Evolutionary conservation across 495 filamentous ascomycete genomes (phyloP), one percentile per base, ranked within the genome.

Genomic region (Pyrenopolyporus hunteri): DNA sequence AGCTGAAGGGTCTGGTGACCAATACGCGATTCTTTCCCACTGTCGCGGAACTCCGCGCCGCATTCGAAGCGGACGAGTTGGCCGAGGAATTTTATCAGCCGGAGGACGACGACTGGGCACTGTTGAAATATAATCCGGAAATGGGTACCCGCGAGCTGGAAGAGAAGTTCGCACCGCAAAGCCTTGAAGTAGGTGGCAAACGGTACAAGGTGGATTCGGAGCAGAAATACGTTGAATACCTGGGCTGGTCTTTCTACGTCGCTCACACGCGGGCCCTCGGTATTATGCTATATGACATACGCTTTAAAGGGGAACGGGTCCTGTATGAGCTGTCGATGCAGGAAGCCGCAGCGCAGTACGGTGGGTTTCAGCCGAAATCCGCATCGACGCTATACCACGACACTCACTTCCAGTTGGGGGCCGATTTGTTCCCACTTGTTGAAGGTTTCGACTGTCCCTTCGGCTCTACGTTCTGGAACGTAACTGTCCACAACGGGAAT

Each of bases 241-340:
- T 85, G 72, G 83, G 78, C 20, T 85, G 82, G 65, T 69, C 71
- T 1, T 85, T 85, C 70, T 85, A 79, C 59, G 70, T 82, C 13
- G 65, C 73, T 5, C 80, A 77, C 55, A 73, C 74, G 11, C 70
- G 72, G 35, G 76, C 76, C 28, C 69, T 77, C 0, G 81, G 81
- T 6, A 48, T 84, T n/a, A 59, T 67, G 43, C 67, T 84, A 23
- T 80, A 74, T 51, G 75, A 84, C 56, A 78, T 85, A 57, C 68
- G 72, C 7, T 85, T 79, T 68, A 80, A 83, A 64, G 82, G 79
- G 13, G 75, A 84, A 31, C 69, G 80, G 3, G 77, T 84, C 16
- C 72, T 85, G 19, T 84, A 84, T 59, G 82, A 85, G 64, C 70
- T 85, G 16, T 77, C 78, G 3, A 70, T 85, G 33, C 80, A 84